These are phyloP conservation scores for Stephania yunnanensis DNA, from an alignment of 164 flowering plant genomes.

Conservation along the genomic window DNA sequence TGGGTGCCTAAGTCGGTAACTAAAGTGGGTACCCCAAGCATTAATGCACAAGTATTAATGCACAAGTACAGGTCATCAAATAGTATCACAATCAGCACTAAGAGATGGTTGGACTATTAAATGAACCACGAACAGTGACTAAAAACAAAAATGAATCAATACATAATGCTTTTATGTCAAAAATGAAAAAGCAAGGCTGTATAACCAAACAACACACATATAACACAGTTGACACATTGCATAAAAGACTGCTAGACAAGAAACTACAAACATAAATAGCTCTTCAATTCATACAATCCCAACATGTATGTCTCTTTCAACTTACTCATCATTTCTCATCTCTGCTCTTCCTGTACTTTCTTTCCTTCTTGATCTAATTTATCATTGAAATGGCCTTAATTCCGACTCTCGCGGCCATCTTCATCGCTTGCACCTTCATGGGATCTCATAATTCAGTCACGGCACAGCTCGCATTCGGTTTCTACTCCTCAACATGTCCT, in stretches of 20 bases:
- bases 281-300: background rate
- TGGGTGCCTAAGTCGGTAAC: too few species aligned
- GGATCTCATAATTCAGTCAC: background rate
- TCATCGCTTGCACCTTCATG: slow-evolving; percentile 3
- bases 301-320: background rate
- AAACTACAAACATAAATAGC: background rate
- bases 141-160: too few species aligned
- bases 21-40: too few species aligned
- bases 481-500: slow-evolving; percentile 60
- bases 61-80: too few species aligned
- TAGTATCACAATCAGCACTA: too few species aligned
- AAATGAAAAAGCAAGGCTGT: too few species aligned
- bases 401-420: slow-evolving; percentile 7
- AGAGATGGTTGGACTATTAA: too few species aligned
- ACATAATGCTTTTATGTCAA: too few species aligned
- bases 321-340: background rate
- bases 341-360: background rate
- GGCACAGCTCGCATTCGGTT: slow-evolving; percentile 41
- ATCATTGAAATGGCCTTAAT: background rate
- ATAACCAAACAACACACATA: background rate
- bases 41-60: too few species aligned
- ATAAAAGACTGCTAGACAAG: background rate
- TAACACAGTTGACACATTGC: background rate
- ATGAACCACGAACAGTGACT: too few species aligned
- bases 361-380: background rate